These are phyloP conservation scores for Citrus sinensis DNA, from an alignment of 345 rosid genomes.

Conservation along the genomic window DVS_A1.0 CM039169.1:809001-809500, in stretches of 20 bases:
- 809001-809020: conserved; percentile 56
- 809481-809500: conserved; percentile 25
- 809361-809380: conserved; percentile 57
- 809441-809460: neutral
- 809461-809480: conserved; percentile 36
- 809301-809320: conserved; percentile 51
- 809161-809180: conserved; percentile 44
- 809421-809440: conserved; percentile 36
- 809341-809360: conserved; percentile 62
- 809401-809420: conserved; percentile 23
- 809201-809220: conserved; percentile 12
- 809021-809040: conserved; percentile 58
- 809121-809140: conserved; percentile 42
- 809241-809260: conserved; percentile 21
- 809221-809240: conserved; percentile 34
- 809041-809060: conserved; percentile 28
- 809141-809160: conserved; percentile 48
- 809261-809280: conserved; percentile 49
- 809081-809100: conserved; percentile 40
- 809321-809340: conserved; percentile 55
- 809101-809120: conserved; percentile 52
- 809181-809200: conserved; percentile 32
- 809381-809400: conserved; percentile 59
- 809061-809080: conserved; percentile 30
- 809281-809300: conserved; percentile 59